A percentile compares a stretch with the other conserved stretches of the same genome.
phyloP scores from a whole-genome alignment of 495 filamentous ascomycete genomes.

The Neurospora sp. region DNA sequence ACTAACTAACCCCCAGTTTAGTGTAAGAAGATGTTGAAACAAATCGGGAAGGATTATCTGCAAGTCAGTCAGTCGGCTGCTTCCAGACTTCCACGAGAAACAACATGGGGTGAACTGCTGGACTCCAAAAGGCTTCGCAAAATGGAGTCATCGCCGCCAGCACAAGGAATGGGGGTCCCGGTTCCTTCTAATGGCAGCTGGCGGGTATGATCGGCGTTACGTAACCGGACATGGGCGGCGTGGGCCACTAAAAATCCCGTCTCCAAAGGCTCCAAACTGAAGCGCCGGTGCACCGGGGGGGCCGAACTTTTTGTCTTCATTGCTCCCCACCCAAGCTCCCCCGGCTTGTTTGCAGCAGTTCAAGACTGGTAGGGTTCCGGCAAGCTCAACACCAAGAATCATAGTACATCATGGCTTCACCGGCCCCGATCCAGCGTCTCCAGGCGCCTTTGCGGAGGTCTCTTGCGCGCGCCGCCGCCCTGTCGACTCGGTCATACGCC shows the following conservation, averaged over 20 bases:
- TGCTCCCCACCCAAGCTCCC: not conserved
- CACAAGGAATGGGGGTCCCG: not conserved
- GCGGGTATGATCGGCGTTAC: constrained; percentile 13
- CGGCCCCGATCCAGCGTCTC: constrained; percentile 20
- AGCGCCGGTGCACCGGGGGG: not conserved
- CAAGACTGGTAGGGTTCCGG: not conserved
- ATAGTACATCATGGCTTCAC: constrained; percentile 17
- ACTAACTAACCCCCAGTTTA: not conserved
- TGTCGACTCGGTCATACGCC: constrained; percentile 18
- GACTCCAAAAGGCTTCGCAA: not conserved
- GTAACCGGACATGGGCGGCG: constrained; percentile 7
- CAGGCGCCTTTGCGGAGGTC: constrained; percentile 23
- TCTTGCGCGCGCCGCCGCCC: constrained; percentile 14
- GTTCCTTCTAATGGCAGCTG: not conserved
- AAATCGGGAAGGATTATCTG: not conserved
- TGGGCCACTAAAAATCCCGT: not conserved
- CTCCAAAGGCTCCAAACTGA: constrained; percentile 1
- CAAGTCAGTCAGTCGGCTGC: not conserved
- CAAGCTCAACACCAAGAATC: not conserved
- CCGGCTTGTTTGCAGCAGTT: not conserved
- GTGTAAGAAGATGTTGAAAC: not conserved
- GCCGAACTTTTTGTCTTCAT: constrained; percentile 5
- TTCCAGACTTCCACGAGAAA: not conserved
- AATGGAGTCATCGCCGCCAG: not conserved
- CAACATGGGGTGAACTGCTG: not conserved